A percentile compares a stretch with the other conserved stretches of the same genome.
These are phyloP conservation scores for Ceratocystis variospora DNA, from an alignment of 2,329 filamentous ascomycete species.

Conservation along the genomic window DNA sequence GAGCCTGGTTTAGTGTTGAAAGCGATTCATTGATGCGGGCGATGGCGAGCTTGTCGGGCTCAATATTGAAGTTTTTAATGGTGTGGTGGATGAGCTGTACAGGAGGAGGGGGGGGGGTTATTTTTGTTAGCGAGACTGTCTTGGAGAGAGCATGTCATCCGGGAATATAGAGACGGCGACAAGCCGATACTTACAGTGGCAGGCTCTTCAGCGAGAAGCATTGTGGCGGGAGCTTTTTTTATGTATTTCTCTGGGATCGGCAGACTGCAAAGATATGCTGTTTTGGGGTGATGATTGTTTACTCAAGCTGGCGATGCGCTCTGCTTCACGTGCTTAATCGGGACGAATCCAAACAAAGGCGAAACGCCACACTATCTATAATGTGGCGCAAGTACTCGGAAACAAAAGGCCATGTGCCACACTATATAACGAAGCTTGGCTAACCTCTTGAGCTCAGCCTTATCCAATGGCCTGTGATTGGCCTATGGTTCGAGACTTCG, in stretches of 20 bases:
- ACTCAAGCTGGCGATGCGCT: not conserved
- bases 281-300: not conserved
- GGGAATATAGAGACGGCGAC: not conserved
- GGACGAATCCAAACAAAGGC: constrained; percentile 3
- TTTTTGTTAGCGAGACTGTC: constrained; percentile 1
- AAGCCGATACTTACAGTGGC: constrained; percentile 49
- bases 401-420: not conserved
- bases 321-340: constrained; percentile 6
- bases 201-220: constrained; percentile 91
- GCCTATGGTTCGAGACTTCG: not conserved
- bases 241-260: not conserved
- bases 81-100: constrained; percentile 77
- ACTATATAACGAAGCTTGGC: not conserved
- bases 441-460: not conserved
- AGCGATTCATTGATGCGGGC: constrained; percentile 74
- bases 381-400: constrained; percentile 7
- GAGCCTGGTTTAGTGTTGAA: constrained; percentile 68
- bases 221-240: constrained; percentile 33
- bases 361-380: not conserved
- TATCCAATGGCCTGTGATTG: not conserved
- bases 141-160: not conserved
- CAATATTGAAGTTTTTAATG: constrained; percentile 87
- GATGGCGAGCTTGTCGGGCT: constrained; percentile 72
- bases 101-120: not conserved
- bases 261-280: not conserved